Evolutionary conservation across 441 rosid species (phyloP).

Genomic region (Adansonia madagascariensis): DNA sequence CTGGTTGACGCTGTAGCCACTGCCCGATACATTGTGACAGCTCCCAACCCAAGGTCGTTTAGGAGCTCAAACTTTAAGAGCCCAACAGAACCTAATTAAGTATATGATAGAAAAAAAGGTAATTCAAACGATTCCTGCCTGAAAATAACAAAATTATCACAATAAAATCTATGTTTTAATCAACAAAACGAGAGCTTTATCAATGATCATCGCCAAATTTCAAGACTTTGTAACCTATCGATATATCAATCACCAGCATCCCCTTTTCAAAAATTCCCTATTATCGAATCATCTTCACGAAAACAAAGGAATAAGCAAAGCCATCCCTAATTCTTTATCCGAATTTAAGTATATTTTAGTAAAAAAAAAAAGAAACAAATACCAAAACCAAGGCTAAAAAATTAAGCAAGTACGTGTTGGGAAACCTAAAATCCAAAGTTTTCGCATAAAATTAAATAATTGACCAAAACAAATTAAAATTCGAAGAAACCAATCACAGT

Average conservation of each 20-base stretch:
- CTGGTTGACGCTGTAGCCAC: conserved; percentile 67
- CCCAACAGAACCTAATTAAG: neutral
- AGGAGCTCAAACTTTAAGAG: neutral
- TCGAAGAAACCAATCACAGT: neutral
- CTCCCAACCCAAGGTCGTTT: conserved; percentile 28
- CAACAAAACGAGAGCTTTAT: neutral
- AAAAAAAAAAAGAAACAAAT: neutral
- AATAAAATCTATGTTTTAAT: neutral
- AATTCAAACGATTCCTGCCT: neutral
- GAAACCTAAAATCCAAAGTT: conserved; percentile 1
- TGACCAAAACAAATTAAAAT: neutral
- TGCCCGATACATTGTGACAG: conserved; percentile 68
- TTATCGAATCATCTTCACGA: neutral
- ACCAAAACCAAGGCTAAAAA: neutral
- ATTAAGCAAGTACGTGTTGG: neutral
- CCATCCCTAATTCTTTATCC: neutral
- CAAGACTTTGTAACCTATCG: neutral
- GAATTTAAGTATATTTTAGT: neutral
- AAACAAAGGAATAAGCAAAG: neutral
- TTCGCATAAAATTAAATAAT: neutral
- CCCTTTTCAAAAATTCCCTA: neutral
- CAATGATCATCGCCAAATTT: conserved; percentile 18
- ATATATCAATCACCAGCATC: neutral
- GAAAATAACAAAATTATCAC: neutral
- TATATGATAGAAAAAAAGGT: neutral